These are phyloP conservation scores for Penicillium angulare DNA, from an alignment of 495 filamentous ascomycete species.

Conservation along the genomic window DNA sequence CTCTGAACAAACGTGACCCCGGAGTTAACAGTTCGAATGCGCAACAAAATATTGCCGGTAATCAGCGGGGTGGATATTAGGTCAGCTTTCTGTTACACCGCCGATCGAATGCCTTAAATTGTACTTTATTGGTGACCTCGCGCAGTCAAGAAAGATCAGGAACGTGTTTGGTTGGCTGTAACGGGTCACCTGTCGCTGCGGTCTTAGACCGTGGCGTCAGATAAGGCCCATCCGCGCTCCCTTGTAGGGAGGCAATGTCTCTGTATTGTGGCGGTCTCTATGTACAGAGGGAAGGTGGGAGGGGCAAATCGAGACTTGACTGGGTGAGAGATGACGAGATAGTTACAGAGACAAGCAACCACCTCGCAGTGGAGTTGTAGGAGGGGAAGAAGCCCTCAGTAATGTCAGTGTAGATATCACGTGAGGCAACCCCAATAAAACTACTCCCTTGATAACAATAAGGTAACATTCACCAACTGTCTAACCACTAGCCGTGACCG, in stretches of 20 bases:
- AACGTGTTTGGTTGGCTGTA: conserved; percentile 5
- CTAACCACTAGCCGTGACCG: no score
- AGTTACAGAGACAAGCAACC: not conserved
- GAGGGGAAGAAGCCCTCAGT: not conserved
- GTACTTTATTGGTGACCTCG: no score
- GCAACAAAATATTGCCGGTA: no score
- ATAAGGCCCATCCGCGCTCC: conserved; percentile 14
- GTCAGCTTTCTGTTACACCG: no score
- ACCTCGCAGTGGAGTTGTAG: not conserved
- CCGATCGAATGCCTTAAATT: no score
- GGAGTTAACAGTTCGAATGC: no score
- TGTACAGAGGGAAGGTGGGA: conserved; percentile 13
- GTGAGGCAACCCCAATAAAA: not conserved
- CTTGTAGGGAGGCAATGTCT: conserved; percentile 11
- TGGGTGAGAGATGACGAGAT: not conserved
- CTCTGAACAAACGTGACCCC: no score
- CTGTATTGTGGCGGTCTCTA: conserved; percentile 15
- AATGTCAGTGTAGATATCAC: not conserved
- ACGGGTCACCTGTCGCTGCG: conserved; percentile 10
- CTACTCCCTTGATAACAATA: not conserved
- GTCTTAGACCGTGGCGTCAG: conserved; percentile 7
- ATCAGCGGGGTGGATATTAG: no score
- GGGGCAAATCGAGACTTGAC: not conserved
- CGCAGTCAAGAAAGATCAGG: conserved; percentile 6
- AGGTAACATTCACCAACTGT: no score